Evolutionary conservation across 1,284 basidiomycete species (phyloP), one percentile per base, ranked within the genome.

Genomic region (Coriolopsis trogii): DNA sequence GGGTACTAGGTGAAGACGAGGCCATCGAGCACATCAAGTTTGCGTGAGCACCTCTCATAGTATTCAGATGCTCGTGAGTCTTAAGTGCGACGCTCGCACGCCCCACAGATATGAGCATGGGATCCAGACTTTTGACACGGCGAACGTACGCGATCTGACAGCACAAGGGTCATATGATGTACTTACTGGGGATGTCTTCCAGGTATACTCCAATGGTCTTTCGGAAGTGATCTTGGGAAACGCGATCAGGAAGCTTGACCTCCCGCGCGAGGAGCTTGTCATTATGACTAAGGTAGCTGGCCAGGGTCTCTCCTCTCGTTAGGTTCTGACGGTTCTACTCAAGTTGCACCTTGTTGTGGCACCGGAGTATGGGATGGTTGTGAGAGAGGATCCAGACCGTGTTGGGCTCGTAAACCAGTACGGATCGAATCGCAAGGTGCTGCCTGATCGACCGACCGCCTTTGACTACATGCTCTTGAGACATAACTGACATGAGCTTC

Each of bases 151-250:
- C 52, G 9, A 8, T 7, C 33, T 3, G 13, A 13, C 30, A 20
- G 26, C 2, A 20, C 15, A 33, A 23, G 10, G 25, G 40, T 2
- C 9, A 29, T 20, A n/a, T 28, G 15, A 21, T 20, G 4, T 6
- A 18, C 26, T 33, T 2, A 25, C 25, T 5, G 8, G 23, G 18
- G n/a, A 6, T 3, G 13, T 4, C 12, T 67, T 62, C 3, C 36
- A 61, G 63, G 57, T 49, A 1, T 66, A 67, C 63, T 70, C 74
- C 33, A 71, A 75, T 42, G 81, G 81, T 12, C 65, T 73, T 23
- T 78, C 74, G 7, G 82, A 85, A 64, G 62, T 74, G 26, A 74
- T 82, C 53, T 72, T 85, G 33, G 82, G 83, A 13, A 79, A 82
- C 51, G 83, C 82, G 3, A 77, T 86, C 62, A 80, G 79, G 60